A percentile compares a stretch with the other conserved stretches of the same genome.
Conservation (phyloP, 495 filamentous ascomycete genomes). For the Lasiosphaeria ovina region DNA sequence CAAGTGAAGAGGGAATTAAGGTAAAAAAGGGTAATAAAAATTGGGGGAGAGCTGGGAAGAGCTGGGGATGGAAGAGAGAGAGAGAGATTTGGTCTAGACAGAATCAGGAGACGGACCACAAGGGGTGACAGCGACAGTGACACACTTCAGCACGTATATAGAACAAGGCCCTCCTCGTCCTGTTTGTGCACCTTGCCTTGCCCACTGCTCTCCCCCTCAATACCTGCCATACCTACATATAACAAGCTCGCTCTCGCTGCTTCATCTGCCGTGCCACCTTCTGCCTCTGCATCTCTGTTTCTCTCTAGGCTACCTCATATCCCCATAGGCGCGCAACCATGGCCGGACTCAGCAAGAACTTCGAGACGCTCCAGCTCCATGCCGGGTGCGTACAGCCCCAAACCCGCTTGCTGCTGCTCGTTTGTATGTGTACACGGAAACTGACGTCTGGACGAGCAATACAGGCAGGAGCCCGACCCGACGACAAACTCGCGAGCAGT, state of each 20-base stretch:
- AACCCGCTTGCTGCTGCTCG: neutral
- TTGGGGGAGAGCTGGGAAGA: neutral
- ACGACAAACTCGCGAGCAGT: slow-evolving; percentile 87
- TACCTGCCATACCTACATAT: too few species aligned
- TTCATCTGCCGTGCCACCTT: too few species aligned
- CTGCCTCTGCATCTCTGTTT: slow-evolving; percentile 12
- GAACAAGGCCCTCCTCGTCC: too few species aligned
- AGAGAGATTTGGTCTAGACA: too few species aligned
- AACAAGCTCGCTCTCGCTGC: too few species aligned
- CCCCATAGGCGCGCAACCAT: slow-evolving; percentile 18
- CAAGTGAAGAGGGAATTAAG: neutral
- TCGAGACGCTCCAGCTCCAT: slow-evolving; percentile 96
- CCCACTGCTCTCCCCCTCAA: too few species aligned
- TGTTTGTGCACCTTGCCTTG: too few species aligned
- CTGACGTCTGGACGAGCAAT: slow-evolving; percentile 18
- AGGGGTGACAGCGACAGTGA: too few species aligned
- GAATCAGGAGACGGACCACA: too few species aligned
- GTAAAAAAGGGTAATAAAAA: slow-evolving; percentile 2
- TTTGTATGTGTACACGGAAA: neutral
- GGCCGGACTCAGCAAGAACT: slow-evolving; percentile 51
- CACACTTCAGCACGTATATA: too few species aligned
- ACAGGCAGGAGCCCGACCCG: slow-evolving; percentile 79
- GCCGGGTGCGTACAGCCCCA: slow-evolving; percentile 64
- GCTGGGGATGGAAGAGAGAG: neutral
- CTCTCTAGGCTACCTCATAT: neutral